Percentiles rank a stretch among this genome's conserved stretches.
Conservation (phyloP, 306 rosid species). For the Inga laurina region DNA sequence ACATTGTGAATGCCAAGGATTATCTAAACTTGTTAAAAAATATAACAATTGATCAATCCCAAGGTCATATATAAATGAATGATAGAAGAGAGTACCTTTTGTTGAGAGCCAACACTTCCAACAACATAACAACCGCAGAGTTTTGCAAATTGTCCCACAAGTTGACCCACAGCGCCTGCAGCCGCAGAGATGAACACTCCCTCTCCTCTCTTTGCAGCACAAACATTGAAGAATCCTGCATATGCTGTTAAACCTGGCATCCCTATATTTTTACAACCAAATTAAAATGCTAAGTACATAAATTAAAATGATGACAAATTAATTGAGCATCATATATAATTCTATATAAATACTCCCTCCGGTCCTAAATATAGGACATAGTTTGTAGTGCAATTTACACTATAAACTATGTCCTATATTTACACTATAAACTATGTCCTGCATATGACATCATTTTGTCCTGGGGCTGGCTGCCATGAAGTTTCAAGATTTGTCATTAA, state of each 20-base stretch:
- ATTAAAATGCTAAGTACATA: neutral
- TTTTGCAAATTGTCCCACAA: constrained; percentile 23
- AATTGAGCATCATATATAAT: neutral
- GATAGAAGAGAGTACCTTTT: neutral
- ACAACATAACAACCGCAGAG: constrained; percentile 20
- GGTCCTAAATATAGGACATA: too few relatives aligned
- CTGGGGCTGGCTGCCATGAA: neutral
- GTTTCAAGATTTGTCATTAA: neutral
- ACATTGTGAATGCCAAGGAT: too few relatives aligned
- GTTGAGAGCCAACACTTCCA: constrained; percentile 27
- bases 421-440: too few relatives aligned
- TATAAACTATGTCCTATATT: too few relatives aligned
- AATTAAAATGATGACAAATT: neutral
- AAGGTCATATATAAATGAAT: neutral
- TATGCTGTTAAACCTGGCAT: constrained; percentile 28
- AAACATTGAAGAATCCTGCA: constrained; percentile 11
- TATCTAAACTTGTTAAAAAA: too few relatives aligned
- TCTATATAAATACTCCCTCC: neutral
- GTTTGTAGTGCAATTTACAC: too few relatives aligned
- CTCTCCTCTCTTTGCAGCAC: constrained; percentile 14
- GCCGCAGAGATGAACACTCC: constrained; percentile 23
- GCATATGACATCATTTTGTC: neutral
- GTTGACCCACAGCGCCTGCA: constrained; percentile 31
- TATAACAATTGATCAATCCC: too few relatives aligned
- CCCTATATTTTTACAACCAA: neutral